Percentiles rank a stretch among this genome's conserved stretches.
Evolutionary conservation across 306 rosid species (phyloP).

Genomic region (Echinosophora koreensis): DNA sequence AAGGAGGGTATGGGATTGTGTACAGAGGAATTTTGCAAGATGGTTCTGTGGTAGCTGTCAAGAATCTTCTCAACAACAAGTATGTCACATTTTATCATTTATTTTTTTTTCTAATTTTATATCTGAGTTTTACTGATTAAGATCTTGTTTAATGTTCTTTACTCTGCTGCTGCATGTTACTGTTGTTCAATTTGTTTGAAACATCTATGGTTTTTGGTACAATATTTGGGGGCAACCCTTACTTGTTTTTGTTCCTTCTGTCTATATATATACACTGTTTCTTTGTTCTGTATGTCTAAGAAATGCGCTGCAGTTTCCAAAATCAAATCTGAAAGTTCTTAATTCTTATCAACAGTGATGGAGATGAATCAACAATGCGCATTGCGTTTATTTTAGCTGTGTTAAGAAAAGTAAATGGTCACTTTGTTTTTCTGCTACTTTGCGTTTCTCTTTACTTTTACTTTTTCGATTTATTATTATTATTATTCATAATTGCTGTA

Average conservation of each 20-base stretch:
- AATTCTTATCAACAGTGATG: neutral
- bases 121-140: neutral
- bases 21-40: constrained; percentile 78
- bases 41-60: constrained; percentile 86
- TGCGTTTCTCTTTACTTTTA: constrained; percentile 52
- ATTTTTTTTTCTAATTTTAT: neutral
- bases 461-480: constrained; percentile 47
- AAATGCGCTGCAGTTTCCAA: neutral
- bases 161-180: constrained; percentile 5
- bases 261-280: neutral
- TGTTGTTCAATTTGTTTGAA: neutral
- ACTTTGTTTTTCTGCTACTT: constrained; percentile 40
- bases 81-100: constrained; percentile 53
- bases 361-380: constrained; percentile 32
- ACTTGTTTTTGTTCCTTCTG: no score
- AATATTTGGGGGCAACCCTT: neutral
- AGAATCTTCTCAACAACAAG: constrained; percentile 97
- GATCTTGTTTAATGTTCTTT: neutral
- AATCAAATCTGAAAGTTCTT: neutral
- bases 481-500: constrained; percentile 36
- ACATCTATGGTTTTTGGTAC: neutral
- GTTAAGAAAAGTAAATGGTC: constrained; percentile 48
- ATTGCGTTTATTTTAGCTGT: constrained; percentile 43
- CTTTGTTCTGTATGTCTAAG: neutral
- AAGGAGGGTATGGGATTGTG: constrained; percentile 95